Evolutionary conservation across 2,329 filamentous ascomycete genomes (phyloP).

Genomic region (Colletotrichum tropicale): DNA sequence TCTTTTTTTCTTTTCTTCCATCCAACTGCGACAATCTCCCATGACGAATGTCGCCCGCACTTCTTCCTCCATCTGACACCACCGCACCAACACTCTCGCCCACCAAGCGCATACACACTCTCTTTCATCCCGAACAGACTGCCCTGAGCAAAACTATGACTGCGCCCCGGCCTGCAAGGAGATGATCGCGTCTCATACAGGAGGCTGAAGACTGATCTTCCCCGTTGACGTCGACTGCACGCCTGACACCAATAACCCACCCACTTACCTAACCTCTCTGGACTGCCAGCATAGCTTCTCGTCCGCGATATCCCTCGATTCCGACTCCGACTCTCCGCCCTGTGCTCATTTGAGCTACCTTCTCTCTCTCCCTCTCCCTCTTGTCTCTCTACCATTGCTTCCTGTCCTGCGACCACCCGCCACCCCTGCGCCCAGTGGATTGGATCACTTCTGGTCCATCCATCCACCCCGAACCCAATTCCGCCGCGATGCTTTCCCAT

Average conservation of each 20-base stretch:
- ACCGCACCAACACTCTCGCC: background rate
- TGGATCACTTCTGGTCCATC: background rate
- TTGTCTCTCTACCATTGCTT: background rate
- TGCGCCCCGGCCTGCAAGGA: constrained; percentile 15
- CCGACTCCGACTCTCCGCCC: background rate
- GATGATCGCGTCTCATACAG: constrained; percentile 17
- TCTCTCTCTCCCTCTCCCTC: background rate
- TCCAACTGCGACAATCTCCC: background rate
- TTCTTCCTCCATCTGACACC: background rate
- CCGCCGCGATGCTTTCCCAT: constrained; percentile 51
- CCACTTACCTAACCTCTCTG: background rate
- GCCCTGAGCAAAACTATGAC: constrained; percentile 4
- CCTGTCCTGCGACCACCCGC: constrained; percentile 12
- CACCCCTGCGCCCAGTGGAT: constrained; percentile 5
- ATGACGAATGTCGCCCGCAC: background rate
- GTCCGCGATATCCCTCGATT: background rate
- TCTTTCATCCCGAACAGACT: background rate
- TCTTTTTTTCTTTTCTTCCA: background rate
- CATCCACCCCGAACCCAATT: background rate
- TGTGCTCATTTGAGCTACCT: background rate
- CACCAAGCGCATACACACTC: background rate
- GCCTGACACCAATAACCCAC: background rate
- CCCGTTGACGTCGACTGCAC: background rate
- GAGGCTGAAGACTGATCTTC: constrained; percentile 6
- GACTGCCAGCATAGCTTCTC: background rate